phyloP scores from a whole-genome alignment of 345 rosid species.

The Acer saccharum region DNA sequence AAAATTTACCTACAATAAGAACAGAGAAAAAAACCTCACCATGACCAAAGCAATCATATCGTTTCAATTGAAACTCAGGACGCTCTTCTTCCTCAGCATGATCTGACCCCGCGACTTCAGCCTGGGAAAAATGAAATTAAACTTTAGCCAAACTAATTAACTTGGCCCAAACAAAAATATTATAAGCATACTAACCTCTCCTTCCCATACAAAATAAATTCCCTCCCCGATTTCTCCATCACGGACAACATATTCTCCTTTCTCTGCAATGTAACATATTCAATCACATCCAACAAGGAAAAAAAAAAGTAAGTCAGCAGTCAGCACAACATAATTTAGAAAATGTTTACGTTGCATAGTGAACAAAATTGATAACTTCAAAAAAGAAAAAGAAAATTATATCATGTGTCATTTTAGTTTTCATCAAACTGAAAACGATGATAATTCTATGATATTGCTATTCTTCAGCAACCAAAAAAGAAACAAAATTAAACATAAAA shows the following conservation, averaged over 20 bases:
- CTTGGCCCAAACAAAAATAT: neutral
- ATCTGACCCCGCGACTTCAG: slow-evolving; percentile 66
- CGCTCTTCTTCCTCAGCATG: slow-evolving; percentile 63
- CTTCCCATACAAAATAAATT: slow-evolving; percentile 79
- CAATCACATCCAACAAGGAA: slow-evolving; percentile 9
- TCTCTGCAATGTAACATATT: slow-evolving; percentile 40
- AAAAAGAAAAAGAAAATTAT: too few species aligned
- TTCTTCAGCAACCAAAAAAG: neutral
- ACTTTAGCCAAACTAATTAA: neutral
- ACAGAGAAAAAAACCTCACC: slow-evolving; percentile 42
- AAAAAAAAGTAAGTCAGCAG: too few species aligned
- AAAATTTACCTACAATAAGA: neutral
- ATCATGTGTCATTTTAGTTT: too few species aligned
- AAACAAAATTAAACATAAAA: neutral
- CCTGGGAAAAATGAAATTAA: slow-evolving; percentile 44
- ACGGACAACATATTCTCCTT: slow-evolving; percentile 71
- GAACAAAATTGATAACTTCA: neutral
- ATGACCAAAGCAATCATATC: slow-evolving; percentile 84
- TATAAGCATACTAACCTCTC: slow-evolving; percentile 62
- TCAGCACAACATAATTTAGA: neutral
- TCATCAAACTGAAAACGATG: neutral
- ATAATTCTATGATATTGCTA: neutral
- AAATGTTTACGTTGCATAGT: neutral
- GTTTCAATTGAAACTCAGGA: slow-evolving; percentile 72
- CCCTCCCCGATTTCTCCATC: slow-evolving; percentile 84